Evolutionary conservation across 2,329 filamentous ascomycete genomes (phyloP).

Genomic region (Penicillium sp.): DNA sequence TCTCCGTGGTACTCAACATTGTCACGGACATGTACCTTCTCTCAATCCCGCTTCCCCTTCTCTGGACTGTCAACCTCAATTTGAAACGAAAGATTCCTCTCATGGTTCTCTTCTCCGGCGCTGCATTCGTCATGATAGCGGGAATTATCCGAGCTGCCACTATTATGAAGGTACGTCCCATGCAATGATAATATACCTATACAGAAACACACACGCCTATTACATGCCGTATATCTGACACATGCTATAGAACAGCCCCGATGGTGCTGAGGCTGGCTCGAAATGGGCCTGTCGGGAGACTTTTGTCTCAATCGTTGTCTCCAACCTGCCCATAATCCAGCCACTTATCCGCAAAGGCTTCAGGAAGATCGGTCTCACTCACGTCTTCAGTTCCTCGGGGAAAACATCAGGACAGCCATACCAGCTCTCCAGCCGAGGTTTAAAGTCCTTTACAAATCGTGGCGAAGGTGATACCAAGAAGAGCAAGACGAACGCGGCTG

Average conservation of each 20-base stretch:
- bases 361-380: constrained; percentile 26
- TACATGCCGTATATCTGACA: not conserved
- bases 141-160: constrained; percentile 52
- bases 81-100: constrained; percentile 50
- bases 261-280: constrained; percentile 37
- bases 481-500: constrained; percentile 9
- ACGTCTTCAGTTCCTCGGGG: constrained; percentile 24
- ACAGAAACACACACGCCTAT: not conserved
- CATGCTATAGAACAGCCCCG: constrained; percentile 25
- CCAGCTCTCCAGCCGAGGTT: constrained; percentile 19
- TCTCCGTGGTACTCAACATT: constrained; percentile 51
- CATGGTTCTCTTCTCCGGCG: constrained; percentile 53
- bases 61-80: constrained; percentile 52
- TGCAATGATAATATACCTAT: not conserved
- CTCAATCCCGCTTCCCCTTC: constrained; percentile 55
- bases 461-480: constrained; percentile 13
- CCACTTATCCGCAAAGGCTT: constrained; percentile 28
- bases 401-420: constrained; percentile 20
- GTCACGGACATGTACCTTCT: constrained; percentile 58
- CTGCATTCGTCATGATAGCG: constrained; percentile 53
- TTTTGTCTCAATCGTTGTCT: constrained; percentile 42
- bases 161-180: constrained; percentile 39
- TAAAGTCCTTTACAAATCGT: constrained; percentile 13
- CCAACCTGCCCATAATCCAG: constrained; percentile 43
- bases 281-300: constrained; percentile 44